These are phyloP conservation scores for Hansenula lynferdii DNA, from an alignment of 1,139 yeast genomes.

Conservation along the genomic window DNA sequence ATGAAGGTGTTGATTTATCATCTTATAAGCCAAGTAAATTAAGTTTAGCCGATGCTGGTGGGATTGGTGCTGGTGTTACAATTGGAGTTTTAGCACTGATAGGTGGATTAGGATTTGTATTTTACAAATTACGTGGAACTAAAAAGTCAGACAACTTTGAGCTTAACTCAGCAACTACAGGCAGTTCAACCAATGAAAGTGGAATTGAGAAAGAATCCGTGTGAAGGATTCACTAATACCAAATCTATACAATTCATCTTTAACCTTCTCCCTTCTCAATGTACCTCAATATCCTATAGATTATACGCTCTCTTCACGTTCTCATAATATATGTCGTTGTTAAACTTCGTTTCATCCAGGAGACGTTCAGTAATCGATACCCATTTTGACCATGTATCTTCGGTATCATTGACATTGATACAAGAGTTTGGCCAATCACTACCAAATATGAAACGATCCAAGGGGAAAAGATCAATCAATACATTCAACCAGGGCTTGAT, in stretches of 20 bases:
- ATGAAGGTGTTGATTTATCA: conserved; percentile 24
- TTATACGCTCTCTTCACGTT: conserved; percentile 12
- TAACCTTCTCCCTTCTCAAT: no score
- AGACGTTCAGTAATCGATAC: conserved; percentile 9
- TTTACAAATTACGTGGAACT: not conserved
- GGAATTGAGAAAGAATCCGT: not conserved
- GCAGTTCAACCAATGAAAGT: not conserved
- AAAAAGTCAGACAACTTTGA: not conserved
- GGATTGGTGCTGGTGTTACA: conserved; percentile 47
- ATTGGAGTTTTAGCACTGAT: conserved; percentile 30
- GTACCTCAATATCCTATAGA: not conserved
- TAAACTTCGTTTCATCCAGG: conserved; percentile 3
- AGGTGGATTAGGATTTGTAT: conserved; percentile 5
- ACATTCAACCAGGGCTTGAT: conserved; percentile 30
- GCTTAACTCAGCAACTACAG: not conserved
- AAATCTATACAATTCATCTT: no score
- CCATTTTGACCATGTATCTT: conserved; percentile 19
- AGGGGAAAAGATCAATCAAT: conserved; percentile 28
- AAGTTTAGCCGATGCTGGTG: conserved; percentile 38
- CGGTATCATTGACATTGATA: conserved; percentile 14
- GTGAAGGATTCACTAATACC: no score
- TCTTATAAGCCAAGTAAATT: conserved; percentile 13
- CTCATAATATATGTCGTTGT: conserved; percentile 7
- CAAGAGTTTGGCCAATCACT: conserved; percentile 42
- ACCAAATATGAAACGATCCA: conserved; percentile 32